Evolutionary conservation across 1,284 basidiomycete genomes (phyloP).

Genomic region (Dichomitus squalens): DNA sequence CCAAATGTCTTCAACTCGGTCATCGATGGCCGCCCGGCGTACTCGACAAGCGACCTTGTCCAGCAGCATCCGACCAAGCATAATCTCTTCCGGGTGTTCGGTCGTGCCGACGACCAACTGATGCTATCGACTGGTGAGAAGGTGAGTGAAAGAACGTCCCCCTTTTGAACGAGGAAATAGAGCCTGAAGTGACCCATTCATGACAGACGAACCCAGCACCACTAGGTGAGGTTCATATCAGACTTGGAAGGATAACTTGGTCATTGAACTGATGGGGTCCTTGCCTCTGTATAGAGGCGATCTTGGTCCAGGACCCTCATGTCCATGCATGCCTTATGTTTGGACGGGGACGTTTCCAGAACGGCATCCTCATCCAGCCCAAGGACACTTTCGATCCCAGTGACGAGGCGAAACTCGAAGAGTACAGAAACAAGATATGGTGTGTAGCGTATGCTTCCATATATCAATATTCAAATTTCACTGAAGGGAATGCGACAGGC

Average conservation of each 20-base stretch:
- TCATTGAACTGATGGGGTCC: neutral
- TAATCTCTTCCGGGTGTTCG: constrained; percentile 46
- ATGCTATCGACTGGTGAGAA: constrained; percentile 56
- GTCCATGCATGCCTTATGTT: constrained; percentile 37
- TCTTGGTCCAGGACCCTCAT: constrained; percentile 32
- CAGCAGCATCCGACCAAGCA: constrained; percentile 46
- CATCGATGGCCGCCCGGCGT: constrained; percentile 35
- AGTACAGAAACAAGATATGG: constrained; percentile 37
- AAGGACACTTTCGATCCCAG: constrained; percentile 27
- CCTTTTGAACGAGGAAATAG: no score
- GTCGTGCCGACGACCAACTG: constrained; percentile 54
- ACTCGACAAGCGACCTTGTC: constrained; percentile 47
- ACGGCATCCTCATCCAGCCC: constrained; percentile 38
- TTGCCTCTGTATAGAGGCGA: constrained; percentile 29
- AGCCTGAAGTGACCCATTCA: neutral
- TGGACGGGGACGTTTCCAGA: constrained; percentile 39
- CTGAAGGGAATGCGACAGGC: constrained; percentile 29
- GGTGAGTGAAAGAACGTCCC: constrained; percentile 1
- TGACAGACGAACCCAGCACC: constrained; percentile 35
- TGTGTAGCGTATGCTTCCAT: constrained; percentile 12
- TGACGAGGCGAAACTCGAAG: constrained; percentile 24
- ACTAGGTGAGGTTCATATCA: constrained; percentile 25
- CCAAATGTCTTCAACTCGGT: constrained; percentile 33
- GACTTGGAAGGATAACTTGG: neutral
- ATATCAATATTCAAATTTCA: neutral